These are phyloP conservation scores for Talaromyces funiculosus DNA, from an alignment of 2,329 filamentous ascomycete species.

Conservation along the genomic window DNA sequence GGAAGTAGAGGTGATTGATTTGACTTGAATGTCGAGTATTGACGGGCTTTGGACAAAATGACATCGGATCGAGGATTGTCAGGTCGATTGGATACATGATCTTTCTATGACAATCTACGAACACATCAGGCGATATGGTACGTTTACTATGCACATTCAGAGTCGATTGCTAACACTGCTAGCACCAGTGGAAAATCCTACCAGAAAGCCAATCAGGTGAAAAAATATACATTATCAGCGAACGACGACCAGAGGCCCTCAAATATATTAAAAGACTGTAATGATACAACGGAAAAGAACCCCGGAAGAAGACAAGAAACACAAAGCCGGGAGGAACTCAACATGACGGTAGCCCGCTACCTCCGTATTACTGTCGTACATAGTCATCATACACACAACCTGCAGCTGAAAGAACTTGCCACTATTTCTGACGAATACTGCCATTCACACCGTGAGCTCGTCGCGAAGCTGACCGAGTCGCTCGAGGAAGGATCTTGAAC, in stretches of 20 bases:
- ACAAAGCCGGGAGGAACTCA: neutral
- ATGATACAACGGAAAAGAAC: slow-evolving; percentile 5
- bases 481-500: slow-evolving; percentile 21
- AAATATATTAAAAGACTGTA: slow-evolving; percentile 5
- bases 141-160: neutral
- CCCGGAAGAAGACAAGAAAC: neutral
- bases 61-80: no score
- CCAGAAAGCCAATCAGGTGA: neutral
- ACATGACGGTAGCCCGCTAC: slow-evolving; percentile 13
- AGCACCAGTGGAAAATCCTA: no score
- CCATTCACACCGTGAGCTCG: slow-evolving; percentile 34
- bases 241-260: neutral
- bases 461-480: slow-evolving; percentile 35
- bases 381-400: slow-evolving; percentile 12
- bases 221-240: neutral
- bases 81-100: no score
- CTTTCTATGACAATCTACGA: neutral
- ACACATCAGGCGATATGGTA: neutral
- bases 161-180: neutral
- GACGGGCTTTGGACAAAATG: neutral
- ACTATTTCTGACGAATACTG: slow-evolving; percentile 34
- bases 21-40: neutral
- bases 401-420: neutral
- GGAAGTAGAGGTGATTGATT: neutral
- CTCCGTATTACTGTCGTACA: slow-evolving; percentile 11